These are phyloP conservation scores for Tothia fuscella DNA, from an alignment of 2,329 filamentous ascomycete genomes.

Conservation along the genomic window DNA sequence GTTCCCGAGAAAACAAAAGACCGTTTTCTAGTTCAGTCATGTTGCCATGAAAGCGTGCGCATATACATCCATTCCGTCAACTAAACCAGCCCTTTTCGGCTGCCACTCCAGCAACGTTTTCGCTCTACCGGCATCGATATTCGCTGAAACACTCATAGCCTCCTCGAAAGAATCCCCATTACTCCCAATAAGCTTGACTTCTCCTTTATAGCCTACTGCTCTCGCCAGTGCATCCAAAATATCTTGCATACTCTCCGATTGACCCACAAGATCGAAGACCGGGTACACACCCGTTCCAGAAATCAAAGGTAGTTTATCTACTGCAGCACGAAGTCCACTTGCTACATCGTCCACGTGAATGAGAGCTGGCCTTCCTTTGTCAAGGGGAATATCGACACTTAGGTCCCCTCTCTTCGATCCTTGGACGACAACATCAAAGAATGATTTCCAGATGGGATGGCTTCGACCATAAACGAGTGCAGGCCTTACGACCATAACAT, in stretches of 20 bases:
- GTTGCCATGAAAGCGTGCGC: background rate
- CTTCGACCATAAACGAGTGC: slow-evolving; percentile 25
- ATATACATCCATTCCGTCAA: background rate
- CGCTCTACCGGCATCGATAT: background rate
- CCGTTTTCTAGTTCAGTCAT: too few relatives aligned
- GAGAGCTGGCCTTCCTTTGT: slow-evolving; percentile 17
- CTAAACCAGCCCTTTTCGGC: background rate
- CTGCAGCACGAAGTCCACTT: slow-evolving; percentile 20
- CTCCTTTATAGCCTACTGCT: background rate
- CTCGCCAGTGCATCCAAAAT: background rate
- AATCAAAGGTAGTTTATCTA: slow-evolving; percentile 23
- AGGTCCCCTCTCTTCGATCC: slow-evolving; percentile 15
- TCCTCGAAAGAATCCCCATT: background rate
- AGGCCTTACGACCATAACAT: slow-evolving; percentile 24
- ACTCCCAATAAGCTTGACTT: background rate
- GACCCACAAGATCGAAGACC: slow-evolving; percentile 25
- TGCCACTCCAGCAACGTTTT: background rate
- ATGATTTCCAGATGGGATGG: slow-evolving; percentile 19
- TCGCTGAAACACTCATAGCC: background rate
- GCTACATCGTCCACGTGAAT: slow-evolving; percentile 30
- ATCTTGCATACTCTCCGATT: background rate
- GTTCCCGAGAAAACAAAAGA: too few relatives aligned
- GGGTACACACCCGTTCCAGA: slow-evolving; percentile 20
- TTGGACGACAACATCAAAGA: slow-evolving; percentile 18
- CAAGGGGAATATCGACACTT: slow-evolving; percentile 15